These are phyloP conservation scores for Plasmodium gaboni DNA, from an alignment of 169 alveolate genomes.

Conservation along the genomic window DNA sequence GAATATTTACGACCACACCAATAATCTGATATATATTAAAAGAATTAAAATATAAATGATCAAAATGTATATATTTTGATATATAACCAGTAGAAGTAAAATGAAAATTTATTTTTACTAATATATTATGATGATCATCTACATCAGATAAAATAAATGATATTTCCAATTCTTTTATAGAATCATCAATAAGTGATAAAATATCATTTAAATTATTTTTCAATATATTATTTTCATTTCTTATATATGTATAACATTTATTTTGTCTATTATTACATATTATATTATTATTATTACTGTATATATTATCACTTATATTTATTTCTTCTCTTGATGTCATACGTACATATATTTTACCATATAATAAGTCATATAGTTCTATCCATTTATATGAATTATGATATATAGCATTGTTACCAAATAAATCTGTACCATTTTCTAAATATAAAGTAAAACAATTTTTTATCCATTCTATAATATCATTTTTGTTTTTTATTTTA, in stretches of 20 bases:
- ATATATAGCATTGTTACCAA: neutral
- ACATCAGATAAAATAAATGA: constrained; percentile 58
- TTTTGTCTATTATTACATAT: constrained; percentile 14
- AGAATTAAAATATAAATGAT: constrained; percentile 70
- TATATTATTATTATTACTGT: constrained; percentile 15
- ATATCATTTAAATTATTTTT: constrained; percentile 12
- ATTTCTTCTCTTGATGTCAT: constrained; percentile 40
- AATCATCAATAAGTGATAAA: constrained; percentile 34
- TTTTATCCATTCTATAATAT: constrained; percentile 51
- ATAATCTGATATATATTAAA: constrained; percentile 37
- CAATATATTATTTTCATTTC: constrained; percentile 14
- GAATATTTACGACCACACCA: constrained; percentile 43
- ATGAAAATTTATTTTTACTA: constrained; percentile 43
- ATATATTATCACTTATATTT: constrained; percentile 1
- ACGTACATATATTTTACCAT: constrained; percentile 17
- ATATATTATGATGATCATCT: constrained; percentile 25
- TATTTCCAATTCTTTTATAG: constrained; percentile 34
- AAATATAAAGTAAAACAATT: constrained; percentile 27
- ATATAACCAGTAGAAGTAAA: constrained; percentile 56
- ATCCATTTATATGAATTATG: constrained; percentile 37
- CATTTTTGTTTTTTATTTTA: constrained; percentile 24
- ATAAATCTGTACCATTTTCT: constrained; percentile 5
- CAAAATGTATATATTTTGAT: constrained; percentile 55
- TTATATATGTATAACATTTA: constrained; percentile 29
- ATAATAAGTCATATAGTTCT: constrained; percentile 14